Evolutionary conservation across 1,284 basidiomycete genomes (phyloP).

Genomic region (Ganoderma leucocontextum): DNA sequence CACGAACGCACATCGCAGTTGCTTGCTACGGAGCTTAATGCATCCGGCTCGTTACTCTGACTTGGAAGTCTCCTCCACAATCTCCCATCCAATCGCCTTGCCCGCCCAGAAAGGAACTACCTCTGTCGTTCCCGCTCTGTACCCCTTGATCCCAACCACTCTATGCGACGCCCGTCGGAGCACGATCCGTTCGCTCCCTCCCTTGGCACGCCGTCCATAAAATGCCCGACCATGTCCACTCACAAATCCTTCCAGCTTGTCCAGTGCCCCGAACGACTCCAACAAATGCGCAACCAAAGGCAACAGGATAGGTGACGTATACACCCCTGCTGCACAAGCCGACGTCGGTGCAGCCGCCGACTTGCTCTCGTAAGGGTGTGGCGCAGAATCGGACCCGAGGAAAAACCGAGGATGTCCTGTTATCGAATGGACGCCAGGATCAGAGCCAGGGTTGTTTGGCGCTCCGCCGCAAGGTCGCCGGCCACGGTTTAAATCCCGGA

Average conservation of each 20-base stretch:
- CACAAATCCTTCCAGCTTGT: conserved; percentile 82
- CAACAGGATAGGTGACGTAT: conserved; percentile 91
- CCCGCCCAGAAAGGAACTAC: conserved; percentile 96
- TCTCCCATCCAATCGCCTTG: conserved; percentile 84
- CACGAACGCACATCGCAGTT: not conserved
- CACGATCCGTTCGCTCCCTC: conserved; percentile 41
- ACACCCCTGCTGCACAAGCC: conserved; percentile 92
- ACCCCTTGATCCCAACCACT: conserved; percentile 55
- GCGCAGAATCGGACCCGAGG: conserved; percentile 97
- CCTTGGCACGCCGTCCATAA: conserved; percentile 62
- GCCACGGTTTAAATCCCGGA: conserved; percentile 10
- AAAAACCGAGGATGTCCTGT: conserved; percentile 95
- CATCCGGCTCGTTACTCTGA: not conserved
- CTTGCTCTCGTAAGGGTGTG: conserved; percentile 88
- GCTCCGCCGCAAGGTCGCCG: conserved; percentile 8
- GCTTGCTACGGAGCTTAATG: not conserved
- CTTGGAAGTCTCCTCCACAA: conserved; percentile 46
- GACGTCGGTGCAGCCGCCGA: conserved; percentile 76
- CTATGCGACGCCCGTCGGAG: conserved; percentile 50
- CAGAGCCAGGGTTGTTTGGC: no score
- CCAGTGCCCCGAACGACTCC: conserved; percentile 87
- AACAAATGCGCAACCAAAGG: conserved; percentile 87
- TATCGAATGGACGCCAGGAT: not conserved
- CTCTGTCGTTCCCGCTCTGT: conserved; percentile 60
- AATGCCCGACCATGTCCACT: conserved; percentile 82